A percentile compares a stretch with the other conserved stretches of the same genome.
These are phyloP conservation scores for Pseudogymnoascus pannorum DNA, from an alignment of 2,329 filamentous ascomycete genomes.

Conservation along the genomic window DNA sequence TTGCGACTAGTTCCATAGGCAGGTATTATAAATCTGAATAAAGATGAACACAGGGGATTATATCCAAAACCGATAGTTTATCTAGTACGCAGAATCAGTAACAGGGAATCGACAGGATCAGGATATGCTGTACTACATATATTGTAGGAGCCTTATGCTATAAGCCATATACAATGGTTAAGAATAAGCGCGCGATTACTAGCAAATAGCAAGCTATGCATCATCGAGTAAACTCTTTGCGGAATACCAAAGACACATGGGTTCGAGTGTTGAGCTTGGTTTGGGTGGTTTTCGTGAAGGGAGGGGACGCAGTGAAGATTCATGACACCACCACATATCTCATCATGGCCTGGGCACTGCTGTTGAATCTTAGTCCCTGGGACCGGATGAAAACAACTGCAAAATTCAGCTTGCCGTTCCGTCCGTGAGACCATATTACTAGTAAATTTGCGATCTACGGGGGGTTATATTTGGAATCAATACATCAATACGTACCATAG, in stretches of 20 bases:
- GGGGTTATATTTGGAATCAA: constrained; percentile 6
- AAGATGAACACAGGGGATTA: not conserved
- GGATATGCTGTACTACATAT: not conserved
- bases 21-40: not conserved
- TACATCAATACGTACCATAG: too few species aligned
- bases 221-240: not conserved
- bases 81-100: not conserved
- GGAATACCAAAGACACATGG: not conserved
- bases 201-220: not conserved
- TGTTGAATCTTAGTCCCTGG: not conserved
- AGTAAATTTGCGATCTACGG: not conserved
- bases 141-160: not conserved
- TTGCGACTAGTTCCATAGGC: not conserved
- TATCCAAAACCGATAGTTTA: not conserved
- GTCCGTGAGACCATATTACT: not conserved
- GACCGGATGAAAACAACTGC: not conserved
- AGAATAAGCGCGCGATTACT: not conserved
- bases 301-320: not conserved
- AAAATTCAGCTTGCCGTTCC: not conserved
- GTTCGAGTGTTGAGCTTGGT: not conserved
- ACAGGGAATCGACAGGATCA: not conserved
- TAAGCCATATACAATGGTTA: not conserved
- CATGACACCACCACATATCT: not conserved
- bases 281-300: not conserved
- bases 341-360: not conserved